phyloP scores from a whole-genome alignment of 106 monocot genomes.

The Dendrobium catenatum region DNA sequence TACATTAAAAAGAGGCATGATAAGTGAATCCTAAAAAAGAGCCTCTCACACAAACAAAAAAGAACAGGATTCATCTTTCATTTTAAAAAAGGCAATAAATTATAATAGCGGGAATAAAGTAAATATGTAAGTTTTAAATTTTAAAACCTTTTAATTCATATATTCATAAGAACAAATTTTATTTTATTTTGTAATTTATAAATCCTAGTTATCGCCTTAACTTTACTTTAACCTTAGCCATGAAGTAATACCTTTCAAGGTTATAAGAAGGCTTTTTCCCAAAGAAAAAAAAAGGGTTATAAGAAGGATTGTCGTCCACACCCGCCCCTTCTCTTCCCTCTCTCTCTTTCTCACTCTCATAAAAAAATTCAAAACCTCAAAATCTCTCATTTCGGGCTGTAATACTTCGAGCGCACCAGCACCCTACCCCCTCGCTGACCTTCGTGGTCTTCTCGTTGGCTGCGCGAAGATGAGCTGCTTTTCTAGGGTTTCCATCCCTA shows the following conservation, averaged over 20 bases:
- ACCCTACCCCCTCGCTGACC: neutral
- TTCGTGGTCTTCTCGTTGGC: neutral
- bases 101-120: neutral
- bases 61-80: neutral
- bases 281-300: neutral
- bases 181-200: too few species aligned
- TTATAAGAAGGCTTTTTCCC: too few species aligned
- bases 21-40: neutral
- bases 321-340: neutral
- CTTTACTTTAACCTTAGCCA: too few species aligned
- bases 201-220: too few species aligned
- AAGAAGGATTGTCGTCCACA: neutral
- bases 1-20: neutral
- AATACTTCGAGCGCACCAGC: neutral
- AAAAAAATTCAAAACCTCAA: constrained; percentile 13
- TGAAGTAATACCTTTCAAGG: too few species aligned
- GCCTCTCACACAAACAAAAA: neutral
- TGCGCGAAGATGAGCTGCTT: constrained; percentile 17
- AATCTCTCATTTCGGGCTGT: constrained; percentile 8
- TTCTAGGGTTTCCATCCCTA: constrained; percentile 43
- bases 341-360: neutral
- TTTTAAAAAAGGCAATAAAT: neutral
- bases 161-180: too few species aligned
- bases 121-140: neutral
- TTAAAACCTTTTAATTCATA: too few species aligned